Evolutionary conservation across 2,329 filamentous ascomycete genomes (phyloP), one percentile per base, ranked within the genome.

Genomic region (Lasiodiplodia sp.): DNA sequence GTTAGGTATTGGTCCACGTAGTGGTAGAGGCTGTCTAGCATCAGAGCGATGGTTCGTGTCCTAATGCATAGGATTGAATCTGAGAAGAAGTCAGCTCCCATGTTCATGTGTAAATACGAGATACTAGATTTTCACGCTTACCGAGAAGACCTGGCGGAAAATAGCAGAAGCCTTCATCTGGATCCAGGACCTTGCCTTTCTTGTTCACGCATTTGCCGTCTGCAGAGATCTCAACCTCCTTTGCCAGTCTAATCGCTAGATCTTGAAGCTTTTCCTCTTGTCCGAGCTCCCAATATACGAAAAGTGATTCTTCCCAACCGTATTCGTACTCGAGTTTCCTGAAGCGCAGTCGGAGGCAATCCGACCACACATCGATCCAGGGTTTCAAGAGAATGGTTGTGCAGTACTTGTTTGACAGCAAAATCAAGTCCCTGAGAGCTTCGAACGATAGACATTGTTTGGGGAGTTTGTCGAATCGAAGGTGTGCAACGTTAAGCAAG

Each of bases 401-500:
- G 49, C 62, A 49, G 31, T 55, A 66, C 34, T 66, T 66, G 12
- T 55, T 44, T 6, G 47, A 38, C 0, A 55, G 23, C 12, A 66
- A 14, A 18, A 28, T 18, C 23, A 55, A 2, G 4, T 52, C n/a
- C 18, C 8, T n/a, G 8, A 66, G n/a, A 16, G 21, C 11, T 11
- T 11, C 21, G 34, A 66, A 55, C 1, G 28, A 10, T 8, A 44
- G 16, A 1, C 0, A 2, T 14, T 7, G 1, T 10, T 40, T 37
- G 6, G 51, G 63, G 0, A 66, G 44, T 3, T 44, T 16, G 7
- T 56, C 31, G 34, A 66, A 66, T 0, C 60, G 60, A 4, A 63
- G 38, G 31, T 63, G 58, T 3, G 40, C 37, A 6, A 63, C 34
- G 40, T 63, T 21, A 3, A 63, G 21, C 1, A 63, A 14, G 23